Evolutionary conservation across 1,284 basidiomycete species (phyloP), one percentile per base, ranked within the genome.

Genomic region (Tilletia walkeri): DNA sequence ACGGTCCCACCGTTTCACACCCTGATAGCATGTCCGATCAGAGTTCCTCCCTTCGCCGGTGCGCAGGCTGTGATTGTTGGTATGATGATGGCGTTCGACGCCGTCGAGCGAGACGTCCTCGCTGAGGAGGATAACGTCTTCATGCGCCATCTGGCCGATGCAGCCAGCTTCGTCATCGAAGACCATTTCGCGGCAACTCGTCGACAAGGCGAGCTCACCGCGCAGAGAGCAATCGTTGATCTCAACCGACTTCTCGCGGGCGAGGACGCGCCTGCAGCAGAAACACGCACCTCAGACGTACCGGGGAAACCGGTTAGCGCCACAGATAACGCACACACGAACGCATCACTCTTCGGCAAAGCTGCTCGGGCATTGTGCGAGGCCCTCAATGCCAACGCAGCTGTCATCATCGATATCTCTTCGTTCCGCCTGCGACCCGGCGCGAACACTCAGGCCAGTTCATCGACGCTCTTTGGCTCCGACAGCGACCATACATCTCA

Each of bases 311-410:
- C 50, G 4, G 7, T 4, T 6, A 5, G 50, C 14, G 4, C 10
- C 50, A 53, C 1, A 18, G 50, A 53, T 10, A 14, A 45, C 41
- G 50, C 18, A 12, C 12, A 53, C 10, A 3, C 50, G 50, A 45
- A 45, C 14, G 50, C 16, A 10, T 18, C 50, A 18, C 50, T 53
- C 20, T 53, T 53, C 50, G 16, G 12, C 50, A 53, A 53, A 16
- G 50, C 50, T 7, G 50, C 50, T 18, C 50, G n/a, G 50, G 50
- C 50, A 10, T 24, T 53, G 50, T 53, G 50, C 50, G 50, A 53
- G 12, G 50, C 50, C 6, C 16, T 53, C 10, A 24, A 53, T 18
- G 50, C 50, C 18, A 18, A 53, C 7, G 50, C 50, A 2, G 4
- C 50, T 53, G 16, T 53, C 16, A 53, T 53, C n/a, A 18, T 53